A percentile compares a stretch with the other conserved stretches of the same genome.
These are phyloP conservation scores for Boletus fagicola DNA, from an alignment of 768 basidiomycete species.

Conservation along the genomic window DNA sequence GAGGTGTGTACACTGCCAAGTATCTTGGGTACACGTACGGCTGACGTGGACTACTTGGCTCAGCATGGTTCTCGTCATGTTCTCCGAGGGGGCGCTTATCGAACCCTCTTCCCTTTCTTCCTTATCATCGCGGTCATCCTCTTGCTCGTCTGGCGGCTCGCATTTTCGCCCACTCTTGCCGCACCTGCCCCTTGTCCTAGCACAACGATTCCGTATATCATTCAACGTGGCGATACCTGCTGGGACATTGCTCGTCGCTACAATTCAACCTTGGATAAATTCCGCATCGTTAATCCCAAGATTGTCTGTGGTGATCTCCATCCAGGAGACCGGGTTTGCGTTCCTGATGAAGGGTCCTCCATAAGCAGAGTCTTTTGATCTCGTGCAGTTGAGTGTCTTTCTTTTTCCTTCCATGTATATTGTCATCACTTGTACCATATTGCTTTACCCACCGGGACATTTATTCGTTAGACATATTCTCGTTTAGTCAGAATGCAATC, in stretches of 20 bases:
- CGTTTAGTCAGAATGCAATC: background rate
- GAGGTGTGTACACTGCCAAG: conserved; percentile 35
- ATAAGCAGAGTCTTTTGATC: conserved; percentile 30
- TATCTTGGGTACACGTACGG: background rate
- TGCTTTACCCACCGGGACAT: conserved; percentile 7
- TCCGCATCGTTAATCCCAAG: conserved; percentile 51
- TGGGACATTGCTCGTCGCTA: conserved; percentile 57
- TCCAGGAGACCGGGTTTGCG: conserved; percentile 59
- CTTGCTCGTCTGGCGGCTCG: conserved; percentile 62
- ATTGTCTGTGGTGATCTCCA: conserved; percentile 56
- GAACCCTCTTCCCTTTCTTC: conserved; percentile 69
- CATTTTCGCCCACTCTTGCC: conserved; percentile 37
- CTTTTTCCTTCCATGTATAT: conserved; percentile 8
- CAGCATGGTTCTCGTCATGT: conserved; percentile 32
- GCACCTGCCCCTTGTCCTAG: conserved; percentile 31
- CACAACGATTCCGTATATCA: conserved; percentile 42
- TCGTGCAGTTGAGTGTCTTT: background rate
- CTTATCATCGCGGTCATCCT: conserved; percentile 63
- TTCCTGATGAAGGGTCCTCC: conserved; percentile 44
- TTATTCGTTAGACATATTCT: background rate
- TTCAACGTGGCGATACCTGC: conserved; percentile 62
- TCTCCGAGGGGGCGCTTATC: conserved; percentile 47
- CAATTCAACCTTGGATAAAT: conserved; percentile 49
- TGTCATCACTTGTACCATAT: conserved; percentile 20
- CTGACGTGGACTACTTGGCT: conserved; percentile 25